Conservation (phyloP, 2,329 filamentous ascomycete species). For the Kalaharituber pfeilii region DNA sequence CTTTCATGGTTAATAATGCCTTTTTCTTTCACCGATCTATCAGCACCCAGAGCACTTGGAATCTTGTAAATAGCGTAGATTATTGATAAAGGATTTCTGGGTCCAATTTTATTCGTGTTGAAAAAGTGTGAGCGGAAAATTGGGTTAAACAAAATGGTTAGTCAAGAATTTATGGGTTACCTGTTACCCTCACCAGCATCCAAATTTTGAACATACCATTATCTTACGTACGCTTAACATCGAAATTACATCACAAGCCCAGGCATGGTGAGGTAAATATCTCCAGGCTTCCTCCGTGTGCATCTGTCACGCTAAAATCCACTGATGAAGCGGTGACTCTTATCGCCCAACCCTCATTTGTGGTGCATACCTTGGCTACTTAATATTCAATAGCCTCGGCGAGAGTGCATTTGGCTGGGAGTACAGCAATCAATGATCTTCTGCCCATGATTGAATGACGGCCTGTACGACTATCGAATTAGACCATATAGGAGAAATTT, state of each 20-base stretch:
- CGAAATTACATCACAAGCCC: neutral
- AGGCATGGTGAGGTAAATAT: neutral
- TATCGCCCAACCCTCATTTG: conserved; percentile 18
- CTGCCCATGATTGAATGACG: conserved; percentile 10
- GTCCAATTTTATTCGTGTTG: too few relatives aligned
- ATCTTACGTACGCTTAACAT: too few relatives aligned
- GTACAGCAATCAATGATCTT: conserved; percentile 16
- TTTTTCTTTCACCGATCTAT: too few relatives aligned
- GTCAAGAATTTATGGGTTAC: too few relatives aligned
- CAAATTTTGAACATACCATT: too few relatives aligned
- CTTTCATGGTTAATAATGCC: too few relatives aligned
- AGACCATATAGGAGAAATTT: neutral
- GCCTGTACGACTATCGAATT: conserved; percentile 3
- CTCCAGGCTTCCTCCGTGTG: neutral
- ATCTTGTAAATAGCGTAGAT: too few relatives aligned
- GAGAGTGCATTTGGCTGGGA: conserved; percentile 18
- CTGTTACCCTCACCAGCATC: too few relatives aligned
- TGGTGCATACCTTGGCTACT: conserved; percentile 15
- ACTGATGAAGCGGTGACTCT: conserved; percentile 9
- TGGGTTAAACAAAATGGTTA: too few relatives aligned
- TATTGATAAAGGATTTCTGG: too few relatives aligned
- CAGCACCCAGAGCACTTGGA: too few relatives aligned
- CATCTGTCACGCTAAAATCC: conserved; percentile 13
- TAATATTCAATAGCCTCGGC: conserved; percentile 17
- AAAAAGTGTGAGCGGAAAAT: too few relatives aligned